Evolutionary conservation across 306 rosid genomes (phyloP).

Genomic region (Begonia fuchsioides): DNA sequence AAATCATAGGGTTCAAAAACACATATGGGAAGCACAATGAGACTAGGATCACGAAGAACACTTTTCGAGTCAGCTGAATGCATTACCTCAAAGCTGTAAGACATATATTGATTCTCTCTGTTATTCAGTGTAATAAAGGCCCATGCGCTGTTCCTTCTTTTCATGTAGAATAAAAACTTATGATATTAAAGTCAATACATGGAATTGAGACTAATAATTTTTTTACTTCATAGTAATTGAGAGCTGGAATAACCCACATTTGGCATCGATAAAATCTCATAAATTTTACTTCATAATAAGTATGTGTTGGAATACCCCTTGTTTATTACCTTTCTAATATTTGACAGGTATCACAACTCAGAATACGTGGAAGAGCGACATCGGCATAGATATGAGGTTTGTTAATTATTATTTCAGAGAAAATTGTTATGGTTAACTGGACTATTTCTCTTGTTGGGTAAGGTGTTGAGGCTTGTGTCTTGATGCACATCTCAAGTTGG

Average conservation of each 20-base stretch:
- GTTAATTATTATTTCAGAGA: conserved; percentile 9
- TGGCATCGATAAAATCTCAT: too few species aligned
- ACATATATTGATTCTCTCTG: conserved; percentile 9
- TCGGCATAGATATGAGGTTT: conserved; percentile 96
- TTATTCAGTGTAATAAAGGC: neutral
- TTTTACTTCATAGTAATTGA: too few species aligned
- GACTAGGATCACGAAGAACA: conserved; percentile 93
- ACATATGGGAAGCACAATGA: conserved; percentile 97
- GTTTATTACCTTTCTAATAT: conserved; percentile 4
- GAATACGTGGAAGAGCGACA: conserved; percentile 86
- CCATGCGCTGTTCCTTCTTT: too few species aligned
- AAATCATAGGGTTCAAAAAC: conserved; percentile 71
- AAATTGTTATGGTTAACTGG: neutral
- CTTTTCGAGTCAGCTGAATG: conserved; percentile 60
- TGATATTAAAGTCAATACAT: too few species aligned
- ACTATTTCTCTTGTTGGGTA: conserved; percentile 1
- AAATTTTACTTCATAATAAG: too few species aligned
- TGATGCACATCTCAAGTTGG: too few species aligned
- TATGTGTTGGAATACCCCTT: neutral
- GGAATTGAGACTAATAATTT: too few species aligned
- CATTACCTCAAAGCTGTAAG: conserved; percentile 84
- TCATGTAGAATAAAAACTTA: too few species aligned
- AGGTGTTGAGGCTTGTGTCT: too few species aligned
- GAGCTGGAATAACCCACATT: too few species aligned
- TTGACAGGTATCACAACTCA: conserved; percentile 61